Conservation (phyloP, 805 yeast species). For the Saccharomyces kudriavzevii region DNA sequence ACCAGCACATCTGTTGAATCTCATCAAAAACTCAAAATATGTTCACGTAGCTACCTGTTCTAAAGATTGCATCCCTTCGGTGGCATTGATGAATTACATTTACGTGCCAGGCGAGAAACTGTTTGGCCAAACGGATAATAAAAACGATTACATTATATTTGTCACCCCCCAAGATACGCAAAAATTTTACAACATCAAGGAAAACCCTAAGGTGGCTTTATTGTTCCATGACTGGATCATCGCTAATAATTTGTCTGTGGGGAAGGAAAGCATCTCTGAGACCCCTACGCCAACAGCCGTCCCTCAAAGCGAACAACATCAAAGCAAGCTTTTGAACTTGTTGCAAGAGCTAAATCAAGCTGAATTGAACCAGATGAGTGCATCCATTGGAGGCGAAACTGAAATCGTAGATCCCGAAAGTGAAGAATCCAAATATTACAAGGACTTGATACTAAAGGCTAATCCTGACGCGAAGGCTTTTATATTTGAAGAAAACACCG, state of each 20-base stretch:
- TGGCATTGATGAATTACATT: constrained; percentile 84
- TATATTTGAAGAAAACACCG: constrained; percentile 54
- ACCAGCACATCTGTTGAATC: constrained; percentile 33
- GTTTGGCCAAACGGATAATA: constrained; percentile 29
- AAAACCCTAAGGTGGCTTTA: constrained; percentile 72
- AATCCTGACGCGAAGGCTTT: constrained; percentile 66
- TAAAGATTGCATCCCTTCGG: constrained; percentile 66
- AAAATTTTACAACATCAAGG: constrained; percentile 60
- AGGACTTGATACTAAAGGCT: constrained; percentile 49
- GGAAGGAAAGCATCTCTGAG: constrained; percentile 23
- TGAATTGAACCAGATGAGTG: constrained; percentile 72
- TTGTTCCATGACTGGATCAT: constrained; percentile 89
- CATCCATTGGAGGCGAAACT: constrained; percentile 71
- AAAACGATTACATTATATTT: constrained; percentile 44
- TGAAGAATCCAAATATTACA: constrained; percentile 52
- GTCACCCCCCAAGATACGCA: constrained; percentile 66
- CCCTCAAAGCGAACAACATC: constrained; percentile 22
- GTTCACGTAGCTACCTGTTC: constrained; percentile 80
- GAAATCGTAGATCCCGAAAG: constrained; percentile 39
- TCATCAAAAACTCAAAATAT: constrained; percentile 55
- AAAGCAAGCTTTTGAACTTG: constrained; percentile 45
- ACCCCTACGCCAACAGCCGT: constrained; percentile 26
- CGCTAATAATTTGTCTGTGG: constrained; percentile 37
- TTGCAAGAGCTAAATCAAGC: constrained; percentile 71
- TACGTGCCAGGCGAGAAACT: constrained; percentile 42